phyloP scores from a whole-genome alignment of 306 rosid species.

The Quercus mongolica region DNA sequence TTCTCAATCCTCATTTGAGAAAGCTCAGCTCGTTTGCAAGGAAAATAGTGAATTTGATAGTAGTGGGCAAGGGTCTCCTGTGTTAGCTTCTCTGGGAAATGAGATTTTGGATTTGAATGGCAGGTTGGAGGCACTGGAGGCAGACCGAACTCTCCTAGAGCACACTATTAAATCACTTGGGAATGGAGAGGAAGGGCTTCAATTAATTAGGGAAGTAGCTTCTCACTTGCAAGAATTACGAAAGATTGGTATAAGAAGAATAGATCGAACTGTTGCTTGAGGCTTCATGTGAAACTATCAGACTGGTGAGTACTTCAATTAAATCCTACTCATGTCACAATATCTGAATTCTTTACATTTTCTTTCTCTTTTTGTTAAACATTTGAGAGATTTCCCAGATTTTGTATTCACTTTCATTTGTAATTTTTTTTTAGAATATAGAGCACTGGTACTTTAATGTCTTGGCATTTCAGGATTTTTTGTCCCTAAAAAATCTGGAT shows the following conservation, averaged over 20 bases:
- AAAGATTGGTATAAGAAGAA: constrained; percentile 41
- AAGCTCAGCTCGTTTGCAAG: constrained; percentile 22
- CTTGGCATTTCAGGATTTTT: background rate
- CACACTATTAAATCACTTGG: constrained; percentile 48
- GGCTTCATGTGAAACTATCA: constrained; percentile 18
- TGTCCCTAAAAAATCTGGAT: no score
- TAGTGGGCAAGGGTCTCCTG: constrained; percentile 23
- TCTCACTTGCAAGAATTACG: constrained; percentile 61
- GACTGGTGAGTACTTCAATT: constrained; percentile 37
- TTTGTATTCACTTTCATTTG: background rate
- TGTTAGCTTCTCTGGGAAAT: constrained; percentile 30
- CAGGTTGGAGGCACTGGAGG: constrained; percentile 69
- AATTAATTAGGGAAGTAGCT: constrained; percentile 69
- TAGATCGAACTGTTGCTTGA: constrained; percentile 39
- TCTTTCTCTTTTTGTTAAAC: background rate
- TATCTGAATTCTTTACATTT: background rate
- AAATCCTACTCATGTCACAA: background rate
- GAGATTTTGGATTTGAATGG: constrained; percentile 37
- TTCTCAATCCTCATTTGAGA: constrained; percentile 23
- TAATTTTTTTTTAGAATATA: background rate
- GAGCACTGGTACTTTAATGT: background rate
- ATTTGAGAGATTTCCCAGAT: background rate
- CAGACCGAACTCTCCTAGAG: constrained; percentile 60
- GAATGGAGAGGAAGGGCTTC: constrained; percentile 62
- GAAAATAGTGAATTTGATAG: constrained; percentile 29